Evolutionary conservation across 106 monocot genomes (phyloP).

Genomic region (Phalaenopsis equestris): DNA sequence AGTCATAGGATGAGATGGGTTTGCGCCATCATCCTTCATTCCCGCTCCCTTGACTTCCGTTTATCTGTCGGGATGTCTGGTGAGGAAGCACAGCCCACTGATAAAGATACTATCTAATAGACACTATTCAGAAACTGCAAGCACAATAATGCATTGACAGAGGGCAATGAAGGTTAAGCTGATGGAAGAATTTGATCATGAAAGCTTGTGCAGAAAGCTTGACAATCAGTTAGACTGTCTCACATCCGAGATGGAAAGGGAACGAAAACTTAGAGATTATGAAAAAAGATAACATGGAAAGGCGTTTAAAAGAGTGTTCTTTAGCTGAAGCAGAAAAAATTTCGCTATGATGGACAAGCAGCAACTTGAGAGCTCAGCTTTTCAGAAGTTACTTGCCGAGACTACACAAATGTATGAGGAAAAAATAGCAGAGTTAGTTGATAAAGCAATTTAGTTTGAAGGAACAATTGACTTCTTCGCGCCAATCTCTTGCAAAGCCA

Average conservation of each 20-base stretch:
- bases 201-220: conserved; percentile 55
- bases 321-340: conserved; percentile 36
- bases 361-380: conserved; percentile 40
- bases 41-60: no score
- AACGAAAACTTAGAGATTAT: conserved; percentile 33
- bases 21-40: no score
- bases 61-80: no score
- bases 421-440: conserved; percentile 43
- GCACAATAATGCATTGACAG: conserved; percentile 73
- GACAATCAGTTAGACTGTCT: conserved; percentile 54
- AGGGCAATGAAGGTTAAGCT: conserved; percentile 87
- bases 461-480: conserved; percentile 17
- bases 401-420: conserved; percentile 59
- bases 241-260: conserved; percentile 58
- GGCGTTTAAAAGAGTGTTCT: conserved; percentile 32
- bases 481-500: no score
- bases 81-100: no score
- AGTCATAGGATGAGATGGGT: no score
- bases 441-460: conserved; percentile 41
- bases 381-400: conserved; percentile 49
- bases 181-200: conserved; percentile 82
- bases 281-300: conserved; percentile 50
- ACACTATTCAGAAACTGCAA: conserved; percentile 63
- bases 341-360: conserved; percentile 31
- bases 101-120: conserved; percentile 27